A percentile compares a stretch with the other conserved stretches of the same genome.
phyloP scores from a whole-genome alignment of 2,329 filamentous ascomycete species.

The Phaeosphaeriaceae sp. region DNA sequence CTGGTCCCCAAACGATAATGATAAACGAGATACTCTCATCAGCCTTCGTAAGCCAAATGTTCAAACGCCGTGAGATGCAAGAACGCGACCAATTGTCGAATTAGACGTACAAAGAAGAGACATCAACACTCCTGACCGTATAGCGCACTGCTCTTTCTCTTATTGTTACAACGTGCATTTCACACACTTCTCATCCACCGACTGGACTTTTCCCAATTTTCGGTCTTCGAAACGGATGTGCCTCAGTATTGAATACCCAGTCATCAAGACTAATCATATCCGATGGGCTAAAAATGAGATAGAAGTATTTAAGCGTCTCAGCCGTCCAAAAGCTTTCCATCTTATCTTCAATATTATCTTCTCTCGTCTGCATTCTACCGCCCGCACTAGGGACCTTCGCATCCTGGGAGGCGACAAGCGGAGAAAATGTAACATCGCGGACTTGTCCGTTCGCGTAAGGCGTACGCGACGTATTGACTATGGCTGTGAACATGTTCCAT shows the following conservation, averaged over 20 bases:
- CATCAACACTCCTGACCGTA: too few species aligned
- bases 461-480: constrained; percentile 50
- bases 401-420: constrained; percentile 8
- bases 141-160: too few species aligned
- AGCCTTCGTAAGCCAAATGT: too few species aligned
- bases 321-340: constrained; percentile 57
- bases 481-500: constrained; percentile 57
- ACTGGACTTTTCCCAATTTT: neutral
- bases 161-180: too few species aligned
- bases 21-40: too few species aligned
- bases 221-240: constrained; percentile 54
- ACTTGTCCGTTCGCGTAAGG: constrained; percentile 53
- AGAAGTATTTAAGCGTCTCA: constrained; percentile 60
- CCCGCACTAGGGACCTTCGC: constrained; percentile 5
- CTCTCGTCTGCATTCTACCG: constrained; percentile 2
- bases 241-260: constrained; percentile 59
- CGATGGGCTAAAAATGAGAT: constrained; percentile 54
- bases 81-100: too few species aligned
- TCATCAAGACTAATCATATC: constrained; percentile 55
- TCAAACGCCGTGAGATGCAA: too few species aligned
- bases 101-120: too few species aligned
- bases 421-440: constrained; percentile 47
- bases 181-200: too few species aligned
- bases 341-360: constrained; percentile 40
- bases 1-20: too few species aligned